Percentiles rank a stretch among this genome's conserved stretches.
These are phyloP conservation scores for Metarhizium robertsii DNA, from an alignment of 2,329 filamentous ascomycete genomes.

Conservation along the genomic window DNA sequence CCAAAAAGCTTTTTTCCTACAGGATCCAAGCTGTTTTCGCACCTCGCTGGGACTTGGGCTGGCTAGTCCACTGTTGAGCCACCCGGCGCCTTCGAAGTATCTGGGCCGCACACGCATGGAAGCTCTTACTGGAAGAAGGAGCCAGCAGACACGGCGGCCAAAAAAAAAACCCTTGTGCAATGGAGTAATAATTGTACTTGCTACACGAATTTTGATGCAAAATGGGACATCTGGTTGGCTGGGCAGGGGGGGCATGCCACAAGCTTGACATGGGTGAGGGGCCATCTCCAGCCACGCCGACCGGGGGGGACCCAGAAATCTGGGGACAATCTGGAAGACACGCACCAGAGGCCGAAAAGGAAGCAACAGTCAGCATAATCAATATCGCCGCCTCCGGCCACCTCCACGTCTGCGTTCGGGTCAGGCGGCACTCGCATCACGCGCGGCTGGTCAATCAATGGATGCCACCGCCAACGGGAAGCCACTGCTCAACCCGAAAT, in stretches of 20 bases:
- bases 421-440: background rate
- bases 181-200: no score
- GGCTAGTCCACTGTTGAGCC: no score
- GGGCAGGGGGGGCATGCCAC: background rate
- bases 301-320: background rate
- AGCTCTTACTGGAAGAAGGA: background rate
- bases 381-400: background rate
- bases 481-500: background rate
- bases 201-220: background rate
- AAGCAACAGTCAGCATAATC: background rate
- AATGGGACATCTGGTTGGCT: background rate
- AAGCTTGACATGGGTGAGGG: background rate
- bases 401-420: no score
- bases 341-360: background rate
- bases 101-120: no score
- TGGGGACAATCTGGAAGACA: background rate
- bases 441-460: background rate
- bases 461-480: background rate
- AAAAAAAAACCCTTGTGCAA: background rate
- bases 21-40: background rate
- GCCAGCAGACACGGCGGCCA: background rate
- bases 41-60: background rate
- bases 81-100: no score
- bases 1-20: conserved; percentile 6
- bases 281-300: background rate